Conservation (phyloP, 2,329 filamentous ascomycete genomes). For the Botrytis pseudocinerea region DNA sequence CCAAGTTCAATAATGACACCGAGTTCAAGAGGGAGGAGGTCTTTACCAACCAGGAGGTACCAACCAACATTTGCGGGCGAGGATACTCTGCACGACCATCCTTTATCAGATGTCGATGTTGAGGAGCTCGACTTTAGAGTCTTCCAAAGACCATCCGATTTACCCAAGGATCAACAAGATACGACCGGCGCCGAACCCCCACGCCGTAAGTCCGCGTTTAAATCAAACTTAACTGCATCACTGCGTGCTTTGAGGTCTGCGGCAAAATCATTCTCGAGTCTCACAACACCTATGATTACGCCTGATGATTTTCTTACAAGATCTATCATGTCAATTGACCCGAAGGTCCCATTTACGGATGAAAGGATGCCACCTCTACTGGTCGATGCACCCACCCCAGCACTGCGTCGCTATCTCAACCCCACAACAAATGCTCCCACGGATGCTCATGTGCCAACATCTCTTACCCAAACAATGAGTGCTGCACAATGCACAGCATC, state of each 20-base stretch:
- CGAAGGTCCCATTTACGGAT: constrained; percentile 65
- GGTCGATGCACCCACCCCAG: constrained; percentile 65
- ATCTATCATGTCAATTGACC: constrained; percentile 67
- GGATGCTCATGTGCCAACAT: constrained; percentile 43
- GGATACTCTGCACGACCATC: constrained; percentile 49
- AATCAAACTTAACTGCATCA: constrained; percentile 68
- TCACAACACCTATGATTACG: constrained; percentile 64
- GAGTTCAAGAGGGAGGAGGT: constrained; percentile 44
- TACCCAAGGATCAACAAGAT: constrained; percentile 26
- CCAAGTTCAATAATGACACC: constrained; percentile 37
- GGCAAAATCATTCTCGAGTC: constrained; percentile 61
- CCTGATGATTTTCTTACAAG: constrained; percentile 67
- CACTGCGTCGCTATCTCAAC: constrained; percentile 67
- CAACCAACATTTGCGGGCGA: constrained; percentile 59
- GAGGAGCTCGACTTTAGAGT: constrained; percentile 53
- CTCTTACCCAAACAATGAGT: constrained; percentile 42
- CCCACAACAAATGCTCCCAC: constrained; percentile 56
- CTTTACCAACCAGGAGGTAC: constrained; percentile 49
- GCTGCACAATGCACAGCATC: constrained; percentile 59
- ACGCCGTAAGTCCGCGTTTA: constrained; percentile 53
- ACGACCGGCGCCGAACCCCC: constrained; percentile 25
- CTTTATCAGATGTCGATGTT: constrained; percentile 46
- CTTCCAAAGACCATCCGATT: constrained; percentile 41
- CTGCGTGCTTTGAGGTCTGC: constrained; percentile 63
- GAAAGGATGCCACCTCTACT: constrained; percentile 64